Evolutionary conservation across 495 filamentous ascomycete genomes (phyloP).

Genomic region (Cercophora scortea): DNA sequence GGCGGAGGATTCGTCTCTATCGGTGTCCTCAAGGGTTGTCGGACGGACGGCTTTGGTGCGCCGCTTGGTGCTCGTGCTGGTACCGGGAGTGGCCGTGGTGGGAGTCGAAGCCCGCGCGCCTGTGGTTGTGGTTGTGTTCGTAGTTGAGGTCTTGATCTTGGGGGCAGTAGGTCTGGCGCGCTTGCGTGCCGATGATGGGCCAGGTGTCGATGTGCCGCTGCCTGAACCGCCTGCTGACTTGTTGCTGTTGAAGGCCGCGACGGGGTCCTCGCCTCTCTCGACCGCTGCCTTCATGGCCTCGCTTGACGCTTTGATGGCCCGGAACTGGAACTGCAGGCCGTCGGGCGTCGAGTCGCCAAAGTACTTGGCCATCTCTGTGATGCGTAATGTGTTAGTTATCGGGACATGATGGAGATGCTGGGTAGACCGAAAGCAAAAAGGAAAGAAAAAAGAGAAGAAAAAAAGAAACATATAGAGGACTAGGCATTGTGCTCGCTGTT

Average conservation of each 20-base stretch:
- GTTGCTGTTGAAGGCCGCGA: constrained; percentile 8
- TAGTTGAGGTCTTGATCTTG: not conserved
- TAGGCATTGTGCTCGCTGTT: too few relatives aligned
- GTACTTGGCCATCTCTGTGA: constrained; percentile 33
- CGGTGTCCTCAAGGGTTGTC: not conserved
- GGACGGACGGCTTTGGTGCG: not conserved
- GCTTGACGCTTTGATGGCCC: constrained; percentile 33
- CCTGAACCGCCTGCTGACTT: not conserved
- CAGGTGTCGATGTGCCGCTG: not conserved
- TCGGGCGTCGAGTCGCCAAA: constrained; percentile 35
- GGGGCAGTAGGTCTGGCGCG: not conserved
- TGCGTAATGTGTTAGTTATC: not conserved
- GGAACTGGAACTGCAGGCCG: constrained; percentile 41
- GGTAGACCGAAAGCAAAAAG: not conserved
- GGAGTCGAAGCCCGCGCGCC: too few relatives aligned
- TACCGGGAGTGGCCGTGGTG: too few relatives aligned
- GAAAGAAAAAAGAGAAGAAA: not conserved
- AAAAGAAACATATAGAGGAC: not conserved
- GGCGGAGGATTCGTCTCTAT: constrained; percentile 17
- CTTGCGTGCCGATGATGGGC: too few relatives aligned
- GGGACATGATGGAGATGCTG: not conserved
- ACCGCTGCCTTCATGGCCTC: constrained; percentile 28
- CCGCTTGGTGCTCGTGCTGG: too few relatives aligned
- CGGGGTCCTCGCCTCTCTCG: constrained; percentile 18
- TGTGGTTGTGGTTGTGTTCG: not conserved